Base-by-base conservation (phyloP, 2,329 filamentous ascomycete species). In the Cylindrodendrum hubeiense region DNA sequence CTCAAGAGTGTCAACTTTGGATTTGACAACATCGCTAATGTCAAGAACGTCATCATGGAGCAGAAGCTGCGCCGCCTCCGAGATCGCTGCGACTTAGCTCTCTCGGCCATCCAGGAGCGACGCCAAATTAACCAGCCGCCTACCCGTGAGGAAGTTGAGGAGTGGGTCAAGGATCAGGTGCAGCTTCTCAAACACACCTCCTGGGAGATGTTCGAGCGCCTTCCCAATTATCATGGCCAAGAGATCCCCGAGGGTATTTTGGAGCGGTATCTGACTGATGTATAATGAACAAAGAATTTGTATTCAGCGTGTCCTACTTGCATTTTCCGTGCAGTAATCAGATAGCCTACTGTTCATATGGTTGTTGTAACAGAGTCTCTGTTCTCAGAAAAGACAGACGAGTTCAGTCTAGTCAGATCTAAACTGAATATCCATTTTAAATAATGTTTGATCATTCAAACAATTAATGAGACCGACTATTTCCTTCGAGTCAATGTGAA, bases 191-290 rank as follows among this genome's bases (percentile, higher is more conserved):
- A 60, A 43, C 61, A 64, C n/a, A 64, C 55, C 6, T 28, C 61
- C 4, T 64, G 61, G 61, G 61, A 64, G 50, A 60, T 64, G 55
- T 64, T 55, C 21, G 55, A 64, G 43, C 55, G 61, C 19, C 21
- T 64, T 13, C 61, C 61, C 1, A 54, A 60, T 21, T 60, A 64
- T 22, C 12, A 54, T 13, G 39, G 41, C 2, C 21, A 53, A 7
- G 61, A 64, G 21, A 49, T 60, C 13, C 61, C 55, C 9, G 33
- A 55, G 30, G 50, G 37, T 9, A 15, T 43, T 8, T 17, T 64
- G 41, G 15, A 55, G 22, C 17, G 39, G 7, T 64, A 64, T 28
- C 30, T 63, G n/a, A n/a, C n/a, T n/a, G n/a, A n/a, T n/a, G n/a
- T n/a, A n/a, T n/a, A n/a, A n/a, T n/a, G n/a, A n/a, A n/a, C n/a